Conservation (phyloP, 139 green algal genomes). For the Tetradesmus obliquus region DNA sequence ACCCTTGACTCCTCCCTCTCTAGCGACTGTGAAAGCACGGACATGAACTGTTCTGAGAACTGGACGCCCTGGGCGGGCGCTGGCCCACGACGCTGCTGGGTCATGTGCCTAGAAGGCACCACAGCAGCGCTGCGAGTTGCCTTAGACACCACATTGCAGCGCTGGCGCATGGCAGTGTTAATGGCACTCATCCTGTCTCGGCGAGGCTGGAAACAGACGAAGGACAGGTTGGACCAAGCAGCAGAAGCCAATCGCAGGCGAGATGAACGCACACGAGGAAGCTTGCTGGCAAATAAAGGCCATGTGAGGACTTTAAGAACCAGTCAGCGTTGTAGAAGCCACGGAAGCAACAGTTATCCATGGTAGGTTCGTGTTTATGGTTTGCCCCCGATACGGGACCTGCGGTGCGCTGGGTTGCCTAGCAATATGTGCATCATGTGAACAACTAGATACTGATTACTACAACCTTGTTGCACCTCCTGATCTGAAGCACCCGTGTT, state of each 20-base stretch:
- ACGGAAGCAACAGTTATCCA: background rate
- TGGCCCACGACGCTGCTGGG: background rate
- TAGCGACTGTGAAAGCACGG: background rate
- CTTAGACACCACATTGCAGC: background rate
- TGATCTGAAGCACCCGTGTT: background rate
- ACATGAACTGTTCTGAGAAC: conserved; percentile 43
- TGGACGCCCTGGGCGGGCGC: conserved; percentile 14
- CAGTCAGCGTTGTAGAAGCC: background rate
- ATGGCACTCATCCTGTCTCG: background rate
- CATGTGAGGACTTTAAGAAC: background rate
- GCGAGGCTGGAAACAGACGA: background rate
- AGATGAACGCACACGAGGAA: background rate
- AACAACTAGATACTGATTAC: no score
- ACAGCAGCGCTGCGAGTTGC: background rate
- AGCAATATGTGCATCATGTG: no score
- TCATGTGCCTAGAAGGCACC: background rate
- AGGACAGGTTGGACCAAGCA: background rate
- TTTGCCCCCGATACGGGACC: background rate
- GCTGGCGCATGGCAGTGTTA: background rate
- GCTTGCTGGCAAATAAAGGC: background rate
- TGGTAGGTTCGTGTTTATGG: background rate
- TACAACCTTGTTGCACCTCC: background rate
- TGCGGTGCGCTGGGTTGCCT: background rate
- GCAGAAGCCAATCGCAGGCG: background rate
- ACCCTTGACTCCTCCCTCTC: conserved; percentile 41